Base-by-base conservation (phyloP, 2,329 filamentous ascomycete genomes). In the Fusarium virguliforme region DNA sequence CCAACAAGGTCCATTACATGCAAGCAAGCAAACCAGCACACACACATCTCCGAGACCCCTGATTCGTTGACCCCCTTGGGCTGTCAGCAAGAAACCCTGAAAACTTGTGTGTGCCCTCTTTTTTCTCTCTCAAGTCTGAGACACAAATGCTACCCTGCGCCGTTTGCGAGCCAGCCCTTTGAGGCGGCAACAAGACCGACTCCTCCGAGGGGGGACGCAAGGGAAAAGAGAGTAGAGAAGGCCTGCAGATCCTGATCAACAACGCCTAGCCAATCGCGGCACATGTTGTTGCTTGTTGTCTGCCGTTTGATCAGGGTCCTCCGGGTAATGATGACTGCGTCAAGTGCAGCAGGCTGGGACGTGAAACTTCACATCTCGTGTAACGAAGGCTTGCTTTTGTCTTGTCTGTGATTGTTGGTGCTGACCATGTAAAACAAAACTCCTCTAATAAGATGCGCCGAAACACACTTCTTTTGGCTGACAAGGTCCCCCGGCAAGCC, bases 151-250 rank as follows among this genome's bases (percentile, higher is more conserved):
- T 32, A 57, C 54, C 37, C 54, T 57, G 54, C 28, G 35, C 26
- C 26, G 54, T 43, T 57, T 37, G 51, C 26, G 18, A 22, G 46
- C 15, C 26, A 51, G 18, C n/a, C 15, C 28, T 30, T 51, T 41
- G 53, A 56, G 35, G 35, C 34, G 32, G 40, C 24, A 59, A 48
- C 40, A 48, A 59, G 56, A 10, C 37, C 56, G 41, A 40, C 30
- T 30, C 30, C 41, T 46, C 24, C 41, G 41, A 24, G 22, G 9
- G 22, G 37, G 26, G 28, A 60, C 18, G 60, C 60, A 58, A 62
- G 51, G 51, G 51, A 43, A 28, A 30, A 26, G 10, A 26, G n/a
- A 38, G 37, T 9, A 26, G 24, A 46, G 18, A 24, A 59, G 18
- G 37, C 35, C 15, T 28, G 24, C 41, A 46, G 41, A 46, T 46